Conservation (phyloP, 352 stramenopile genomes). For the Pythium dissimile region DNA sequence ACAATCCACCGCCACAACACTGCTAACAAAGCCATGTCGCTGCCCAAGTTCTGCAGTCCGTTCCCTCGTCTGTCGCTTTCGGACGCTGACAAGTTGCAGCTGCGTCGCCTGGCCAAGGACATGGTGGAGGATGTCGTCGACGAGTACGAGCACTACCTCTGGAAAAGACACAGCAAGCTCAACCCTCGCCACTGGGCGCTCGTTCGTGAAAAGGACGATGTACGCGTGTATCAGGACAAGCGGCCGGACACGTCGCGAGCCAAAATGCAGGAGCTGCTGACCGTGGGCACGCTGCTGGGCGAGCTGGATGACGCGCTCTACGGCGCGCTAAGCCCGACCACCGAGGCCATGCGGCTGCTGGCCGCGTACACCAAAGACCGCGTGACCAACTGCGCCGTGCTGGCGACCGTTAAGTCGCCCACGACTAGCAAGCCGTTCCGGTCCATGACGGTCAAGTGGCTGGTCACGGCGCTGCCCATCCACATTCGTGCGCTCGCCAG, state of each 20-base stretch:
- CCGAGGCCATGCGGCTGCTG: slow-evolving; percentile 44
- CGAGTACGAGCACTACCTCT: slow-evolving; percentile 51
- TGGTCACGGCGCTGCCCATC: slow-evolving; percentile 40
- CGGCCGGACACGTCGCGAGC: slow-evolving; percentile 7
- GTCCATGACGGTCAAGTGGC: slow-evolving; percentile 55
- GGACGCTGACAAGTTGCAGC: slow-evolving; percentile 32
- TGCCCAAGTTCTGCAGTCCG: slow-evolving; percentile 38
- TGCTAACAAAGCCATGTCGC: slow-evolving; percentile 7
- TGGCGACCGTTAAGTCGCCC: slow-evolving; percentile 40
- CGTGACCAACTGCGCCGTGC: slow-evolving; percentile 40
- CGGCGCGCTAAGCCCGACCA: slow-evolving; percentile 35
- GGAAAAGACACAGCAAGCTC: slow-evolving; percentile 34
- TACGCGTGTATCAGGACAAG: slow-evolving; percentile 44
- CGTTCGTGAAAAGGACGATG: slow-evolving; percentile 41
- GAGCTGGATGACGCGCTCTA: slow-evolving; percentile 61
- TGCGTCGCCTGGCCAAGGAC: slow-evolving; percentile 36
- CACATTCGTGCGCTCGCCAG: slow-evolving; percentile 37
- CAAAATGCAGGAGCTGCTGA: slow-evolving; percentile 15
- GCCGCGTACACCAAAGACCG: slow-evolving; percentile 47
- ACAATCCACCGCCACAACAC: neutral
- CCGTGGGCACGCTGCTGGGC: slow-evolving; percentile 39
- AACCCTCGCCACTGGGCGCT: slow-evolving; percentile 47
- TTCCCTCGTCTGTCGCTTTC: slow-evolving; percentile 41
- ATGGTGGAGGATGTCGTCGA: slow-evolving; percentile 47
- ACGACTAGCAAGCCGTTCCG: slow-evolving; percentile 45